Conservation (phyloP, 148 eudicot species). For the Arbutus unedo region DNA sequence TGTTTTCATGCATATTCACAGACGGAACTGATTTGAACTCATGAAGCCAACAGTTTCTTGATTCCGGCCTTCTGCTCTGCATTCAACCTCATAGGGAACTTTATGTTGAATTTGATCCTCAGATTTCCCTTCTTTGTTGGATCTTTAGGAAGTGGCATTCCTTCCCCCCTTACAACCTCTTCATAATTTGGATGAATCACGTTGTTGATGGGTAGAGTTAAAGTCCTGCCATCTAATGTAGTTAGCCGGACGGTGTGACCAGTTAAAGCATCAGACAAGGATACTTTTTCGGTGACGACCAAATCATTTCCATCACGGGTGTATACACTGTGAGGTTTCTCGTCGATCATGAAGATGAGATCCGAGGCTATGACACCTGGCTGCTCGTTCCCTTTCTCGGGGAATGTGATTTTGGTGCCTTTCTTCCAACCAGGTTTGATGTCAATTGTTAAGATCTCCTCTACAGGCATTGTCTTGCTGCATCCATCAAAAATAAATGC, state of each 20-base stretch:
- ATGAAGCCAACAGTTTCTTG: constrained; percentile 43
- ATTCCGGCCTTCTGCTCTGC: constrained; percentile 57
- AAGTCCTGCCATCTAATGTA: constrained; percentile 58
- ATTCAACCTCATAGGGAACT: constrained; percentile 55
- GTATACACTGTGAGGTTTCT: constrained; percentile 65
- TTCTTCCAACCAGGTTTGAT: constrained; percentile 80
- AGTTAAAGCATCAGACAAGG: constrained; percentile 61
- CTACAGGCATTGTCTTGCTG: constrained; percentile 53
- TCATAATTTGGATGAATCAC: constrained; percentile 60
- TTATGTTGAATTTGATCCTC: constrained; percentile 60
- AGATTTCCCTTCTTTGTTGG: constrained; percentile 56
- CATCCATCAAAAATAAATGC: constrained; percentile 6
- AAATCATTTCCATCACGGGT: constrained; percentile 69
- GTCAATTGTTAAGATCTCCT: constrained; percentile 59
- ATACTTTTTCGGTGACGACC: constrained; percentile 36
- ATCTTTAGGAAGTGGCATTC: constrained; percentile 73
- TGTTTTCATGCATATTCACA: constrained; percentile 5
- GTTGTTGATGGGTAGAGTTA: constrained; percentile 42
- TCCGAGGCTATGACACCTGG: constrained; percentile 56
- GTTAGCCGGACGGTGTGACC: constrained; percentile 52
- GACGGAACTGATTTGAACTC: not conserved
- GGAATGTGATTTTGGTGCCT: constrained; percentile 79
- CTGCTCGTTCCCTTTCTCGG: constrained; percentile 70
- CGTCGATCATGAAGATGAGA: constrained; percentile 56
- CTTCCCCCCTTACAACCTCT: constrained; percentile 60